Evolutionary conservation across 2,329 filamentous ascomycete genomes (phyloP), one percentile per base, ranked within the genome.

Genomic region (Penicillium sp.): DNA sequence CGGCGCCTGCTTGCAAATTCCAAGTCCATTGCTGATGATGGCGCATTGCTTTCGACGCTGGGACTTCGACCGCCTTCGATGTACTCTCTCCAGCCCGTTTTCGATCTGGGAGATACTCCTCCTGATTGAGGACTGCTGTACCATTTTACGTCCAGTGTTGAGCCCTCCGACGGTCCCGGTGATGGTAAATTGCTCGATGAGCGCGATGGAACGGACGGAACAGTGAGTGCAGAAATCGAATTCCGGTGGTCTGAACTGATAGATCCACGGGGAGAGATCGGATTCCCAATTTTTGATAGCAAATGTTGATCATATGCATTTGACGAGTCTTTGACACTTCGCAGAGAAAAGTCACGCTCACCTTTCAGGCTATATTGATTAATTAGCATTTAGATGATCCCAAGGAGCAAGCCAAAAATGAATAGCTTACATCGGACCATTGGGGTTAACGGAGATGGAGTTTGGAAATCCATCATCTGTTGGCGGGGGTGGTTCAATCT

Each of bases 231-330:
- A 18, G 69, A 68, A 28, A 67, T 55, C 23, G 67, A 68, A 54
- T 55, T 63, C 48, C 63, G 65, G 40, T 61, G 62, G 26, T 73
- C 71, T 29, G 66, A 66, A 47, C 64, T 72, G 31, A 67, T 58
- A 13, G 71, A 71, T 49, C 68, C 75, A 46, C 81, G 75, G 16
- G 81, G 80, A 7, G 83, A 84, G 52, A 81, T 81, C 5, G 82
- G 79, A 43, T 84, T 84, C 28, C 83, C 83, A 54, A 87, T 86
- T 61, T 84, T 85, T 45, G 83, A 84, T 23, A 87, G 71, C 11
- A 87, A 71, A 57, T 84, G 81, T 67, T 86, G 82, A 64, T 87
- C 84, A 69, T 87, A 87, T 28, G 80, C 82, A 64, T 86, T 81
- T 21, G 83, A 85, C 2, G 83, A 85, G 52, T 77, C 79, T 60